phyloP scores from a whole-genome alignment of 2,329 filamentous ascomycete species.

The Paraconiothyrium sp. region DNA sequence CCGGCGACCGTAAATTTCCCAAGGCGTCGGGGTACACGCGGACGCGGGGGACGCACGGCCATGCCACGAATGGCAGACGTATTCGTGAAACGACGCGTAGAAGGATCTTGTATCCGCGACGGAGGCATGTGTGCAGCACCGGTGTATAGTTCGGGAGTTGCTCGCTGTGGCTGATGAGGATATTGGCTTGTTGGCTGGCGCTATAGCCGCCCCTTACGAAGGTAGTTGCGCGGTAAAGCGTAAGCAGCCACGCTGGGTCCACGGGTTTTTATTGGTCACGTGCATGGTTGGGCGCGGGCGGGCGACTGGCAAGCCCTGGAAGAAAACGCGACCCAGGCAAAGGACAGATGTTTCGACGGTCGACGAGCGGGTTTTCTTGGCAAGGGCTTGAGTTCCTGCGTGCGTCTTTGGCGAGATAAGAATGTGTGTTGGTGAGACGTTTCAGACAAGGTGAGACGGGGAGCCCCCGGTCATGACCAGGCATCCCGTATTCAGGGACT shows the following conservation, averaged over 20 bases:
- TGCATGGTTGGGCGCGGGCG: neutral
- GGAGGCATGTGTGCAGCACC: neutral
- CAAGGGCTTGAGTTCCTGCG: slow-evolving; percentile 10
- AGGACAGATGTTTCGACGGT: slow-evolving; percentile 13
- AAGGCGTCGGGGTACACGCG: slow-evolving; percentile 11
- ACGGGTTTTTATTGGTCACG: neutral
- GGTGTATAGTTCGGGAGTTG: slow-evolving; percentile 9
- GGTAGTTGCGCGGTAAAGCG: too few species aligned
- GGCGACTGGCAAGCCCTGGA: neutral
- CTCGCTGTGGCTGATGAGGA: slow-evolving; percentile 28
- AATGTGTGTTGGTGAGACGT: slow-evolving; percentile 14
- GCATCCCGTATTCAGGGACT: slow-evolving; percentile 4
- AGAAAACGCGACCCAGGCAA: neutral
- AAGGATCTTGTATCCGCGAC: slow-evolving; percentile 8
- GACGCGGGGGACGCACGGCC: slow-evolving; percentile 15
- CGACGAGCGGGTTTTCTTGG: slow-evolving; percentile 1
- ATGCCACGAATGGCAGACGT: slow-evolving; percentile 16
- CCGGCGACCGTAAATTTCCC: slow-evolving; percentile 5
- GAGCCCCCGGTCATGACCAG: slow-evolving; percentile 1
- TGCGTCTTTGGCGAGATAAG: slow-evolving; percentile 10
- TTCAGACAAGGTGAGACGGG: slow-evolving; percentile 12
- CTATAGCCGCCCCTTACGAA: neutral
- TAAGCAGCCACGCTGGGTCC: slow-evolving; percentile 14
- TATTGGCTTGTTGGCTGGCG: slow-evolving; percentile 18
- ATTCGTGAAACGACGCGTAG: slow-evolving; percentile 11